phyloP scores from a whole-genome alignment of 2,329 filamentous ascomycete species.

The Aphanoascus verrucosus region DNA sequence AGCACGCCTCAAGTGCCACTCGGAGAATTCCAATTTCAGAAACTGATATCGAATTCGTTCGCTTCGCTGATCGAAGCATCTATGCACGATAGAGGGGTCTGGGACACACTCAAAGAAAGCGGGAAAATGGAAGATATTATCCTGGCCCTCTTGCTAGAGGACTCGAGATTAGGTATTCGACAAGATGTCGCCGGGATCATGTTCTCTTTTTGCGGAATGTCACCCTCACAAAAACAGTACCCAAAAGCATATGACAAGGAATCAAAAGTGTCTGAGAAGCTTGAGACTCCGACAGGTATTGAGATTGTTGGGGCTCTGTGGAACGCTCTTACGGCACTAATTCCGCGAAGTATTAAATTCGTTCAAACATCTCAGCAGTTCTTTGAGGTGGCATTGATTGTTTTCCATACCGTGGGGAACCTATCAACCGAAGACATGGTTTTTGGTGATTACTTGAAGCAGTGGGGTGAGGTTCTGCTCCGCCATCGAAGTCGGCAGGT shows the following conservation, averaged over 20 bases:
- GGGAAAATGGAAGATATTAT: constrained; percentile 31
- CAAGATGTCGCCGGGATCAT: constrained; percentile 33
- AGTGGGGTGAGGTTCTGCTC: constrained; percentile 37
- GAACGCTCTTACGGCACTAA: constrained; percentile 32
- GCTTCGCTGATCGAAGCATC: constrained; percentile 42
- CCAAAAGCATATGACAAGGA: constrained; percentile 17
- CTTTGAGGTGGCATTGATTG: constrained; percentile 34
- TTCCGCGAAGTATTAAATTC: constrained; percentile 31
- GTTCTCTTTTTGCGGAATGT: constrained; percentile 27
- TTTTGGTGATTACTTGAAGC: constrained; percentile 31
- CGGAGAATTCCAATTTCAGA: constrained; percentile 21
- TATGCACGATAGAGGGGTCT: constrained; percentile 37
- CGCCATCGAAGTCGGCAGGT: constrained; percentile 37
- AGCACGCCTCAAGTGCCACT: constrained; percentile 14
- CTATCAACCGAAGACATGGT: constrained; percentile 29
- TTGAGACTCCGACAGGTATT: constrained; percentile 25
- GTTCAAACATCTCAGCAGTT: constrained; percentile 36
- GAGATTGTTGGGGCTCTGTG: constrained; percentile 38
- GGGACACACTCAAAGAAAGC: constrained; percentile 34
- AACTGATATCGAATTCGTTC: constrained; percentile 36
- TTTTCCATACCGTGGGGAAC: constrained; percentile 36
- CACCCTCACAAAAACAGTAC: constrained; percentile 24
- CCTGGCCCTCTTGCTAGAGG: constrained; percentile 35
- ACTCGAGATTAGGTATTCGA: constrained; percentile 32
- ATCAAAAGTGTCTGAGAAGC: constrained; percentile 10